Evolutionary conservation across 345 rosid genomes (phyloP), one percentile per base, ranked within the genome.

Genomic region (Lagerstroemia speciosa): DNA sequence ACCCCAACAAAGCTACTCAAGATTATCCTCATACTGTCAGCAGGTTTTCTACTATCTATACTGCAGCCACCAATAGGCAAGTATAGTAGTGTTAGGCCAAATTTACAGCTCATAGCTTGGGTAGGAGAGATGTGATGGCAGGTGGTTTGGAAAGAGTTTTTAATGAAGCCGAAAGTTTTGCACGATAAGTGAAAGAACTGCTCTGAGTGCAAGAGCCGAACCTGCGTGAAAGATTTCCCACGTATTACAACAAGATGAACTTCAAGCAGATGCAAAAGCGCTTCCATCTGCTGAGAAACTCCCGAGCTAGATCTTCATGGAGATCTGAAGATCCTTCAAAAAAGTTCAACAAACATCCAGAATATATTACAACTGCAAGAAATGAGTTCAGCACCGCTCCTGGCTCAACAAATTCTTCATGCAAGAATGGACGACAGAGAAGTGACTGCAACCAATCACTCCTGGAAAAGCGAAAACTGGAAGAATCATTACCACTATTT

Each of bases 141-240:
- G 63, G 11, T 10, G 9, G 32, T 27, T 27, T 3, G 63, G 34
- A 34, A 58, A 58, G 33, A 58, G 34, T 27, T 27, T 11, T 5
- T 10, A 58, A 0, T 11, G 63, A 58, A 58, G 1, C 33, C 14
- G 14, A 30, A 52, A 27, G 3, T 12, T 1, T 58, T 4, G 17
- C 63, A 29, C 34, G 29, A 30, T 2, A 58, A 41, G 27, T 41
- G 63, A 33, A 64, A 16, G 41, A 65, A 33, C 50, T 3, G 26
- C 40, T 27, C 0, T n/a, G n/a, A 63, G 19, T 65, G 16, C 32
- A 65, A 29, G 43, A 65, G 34, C 15, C 62, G 52, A 32, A 92
- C 98, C 96, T 92, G 84, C 84, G 89, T 34, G 90, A 64, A 74
- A 80, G 69, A 62, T 69, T 78, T 73, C 89, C 91, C 96, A 92